Percentiles rank a stretch among this genome's conserved stretches.
Conservation (phyloP, 2,329 filamentous ascomycete species). For the Fusarium paranaense region DNA sequence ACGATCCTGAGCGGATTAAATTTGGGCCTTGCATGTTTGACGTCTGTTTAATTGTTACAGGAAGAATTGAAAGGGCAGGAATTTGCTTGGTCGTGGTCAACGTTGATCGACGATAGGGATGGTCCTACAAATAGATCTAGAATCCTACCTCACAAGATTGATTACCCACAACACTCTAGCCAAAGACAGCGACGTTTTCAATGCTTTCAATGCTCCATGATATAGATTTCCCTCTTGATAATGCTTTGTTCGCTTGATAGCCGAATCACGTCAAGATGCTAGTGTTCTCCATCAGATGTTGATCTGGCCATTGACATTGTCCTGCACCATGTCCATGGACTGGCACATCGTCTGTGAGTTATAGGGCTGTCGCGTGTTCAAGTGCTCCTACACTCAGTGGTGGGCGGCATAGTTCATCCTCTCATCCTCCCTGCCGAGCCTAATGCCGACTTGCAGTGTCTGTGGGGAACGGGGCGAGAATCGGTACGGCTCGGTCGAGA, state of each 20-base stretch:
- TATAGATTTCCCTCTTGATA: not conserved
- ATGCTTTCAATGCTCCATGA: not conserved
- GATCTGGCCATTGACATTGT: not conserved
- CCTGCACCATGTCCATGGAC: not conserved
- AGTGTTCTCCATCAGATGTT: not conserved
- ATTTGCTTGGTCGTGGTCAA: not conserved
- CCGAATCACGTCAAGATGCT: not conserved
- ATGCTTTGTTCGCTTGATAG: not conserved
- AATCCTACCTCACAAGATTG: not conserved
- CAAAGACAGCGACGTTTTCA: not conserved
- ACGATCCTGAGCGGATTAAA: slow-evolving; percentile 7
- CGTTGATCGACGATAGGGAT: not conserved
- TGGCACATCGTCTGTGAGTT: not conserved
- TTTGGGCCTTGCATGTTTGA: slow-evolving; percentile 1
- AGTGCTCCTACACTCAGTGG: not conserved
- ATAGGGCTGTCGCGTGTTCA: not conserved
- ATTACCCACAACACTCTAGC: not conserved
- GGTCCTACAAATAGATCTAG: not conserved
- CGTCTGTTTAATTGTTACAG: not conserved
- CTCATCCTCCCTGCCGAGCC: not conserved
- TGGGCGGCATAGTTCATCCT: not conserved
- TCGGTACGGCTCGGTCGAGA: not conserved
- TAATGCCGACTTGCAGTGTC: not conserved
- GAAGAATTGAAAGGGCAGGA: not conserved
- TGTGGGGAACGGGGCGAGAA: not conserved